Base-by-base conservation (phyloP, 2,329 filamentous ascomycete species). In the Phymatotrichopsis omnivora region DNA sequence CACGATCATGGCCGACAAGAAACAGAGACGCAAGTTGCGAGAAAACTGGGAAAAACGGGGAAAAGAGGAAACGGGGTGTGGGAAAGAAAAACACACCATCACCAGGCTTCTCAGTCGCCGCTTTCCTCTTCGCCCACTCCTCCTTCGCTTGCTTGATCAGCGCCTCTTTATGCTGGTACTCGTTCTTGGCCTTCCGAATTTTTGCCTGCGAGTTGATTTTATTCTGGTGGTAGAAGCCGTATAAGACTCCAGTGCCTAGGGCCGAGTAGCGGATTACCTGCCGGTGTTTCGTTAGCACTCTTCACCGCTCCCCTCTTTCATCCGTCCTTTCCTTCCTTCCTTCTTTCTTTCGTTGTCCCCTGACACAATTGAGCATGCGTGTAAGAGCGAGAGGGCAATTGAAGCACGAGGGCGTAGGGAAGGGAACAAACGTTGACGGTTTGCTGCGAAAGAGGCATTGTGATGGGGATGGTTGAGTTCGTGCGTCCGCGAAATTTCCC, bases 181-280 rank as follows among this genome's bases (percentile, higher is more conserved):
- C 85, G 63, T 78, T 77, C 67, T 93, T 71, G 60, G 76, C 74
- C 60, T 80, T 76, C 58, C 78, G 72, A 52, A 74, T 68, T 68
- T 79, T 82, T 62, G 86, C 78, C 61, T 75, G 67, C 46, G 82
- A 67, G 58, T 70, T 80, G 67, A 98, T 81, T 53, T 77, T 75
- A 63, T 81, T 74, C 72, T 98, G 91, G 73, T 94, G 89, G 68
- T 80, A 84, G 72, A 94, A 78, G 66, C 91, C 91, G 73, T 98
- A 98, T 70, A 94, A 80, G 64, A 96, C 71, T 65, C 91, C 91
- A 62, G 85, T 73, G 63, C 80, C 83, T 58, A 98, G 83, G 64
- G 87, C 87, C 63, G 86, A 89, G 76, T 89, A 98, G 70, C 91
- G 87, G 67, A 96, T 77, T 67, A 98, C 89, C 91, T 98, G 67